Evolutionary conservation across 257 asterid genomes (phyloP), one percentile per base, ranked within the genome.

Genomic region (Solanum ossicruentum): DNA sequence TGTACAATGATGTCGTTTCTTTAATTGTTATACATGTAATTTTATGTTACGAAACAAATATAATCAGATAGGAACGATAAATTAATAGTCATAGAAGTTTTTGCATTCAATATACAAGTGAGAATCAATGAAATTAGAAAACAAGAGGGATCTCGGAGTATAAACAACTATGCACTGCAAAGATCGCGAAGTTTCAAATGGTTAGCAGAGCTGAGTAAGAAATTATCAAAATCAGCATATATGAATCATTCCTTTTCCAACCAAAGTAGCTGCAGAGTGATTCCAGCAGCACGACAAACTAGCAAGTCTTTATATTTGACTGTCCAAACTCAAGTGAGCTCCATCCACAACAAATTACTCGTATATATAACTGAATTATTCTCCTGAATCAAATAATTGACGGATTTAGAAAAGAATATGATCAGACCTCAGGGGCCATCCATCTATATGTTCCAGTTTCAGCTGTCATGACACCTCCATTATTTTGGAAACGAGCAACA

Each of bases 361-460:
- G n/a, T 56, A 54, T n/a, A 58, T 60, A 23, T 72, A 57, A 67
- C 47, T 66, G 52, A 32, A 43, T 18, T 9, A 84, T 71, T 36
- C n/a, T 17, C 43, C 81, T 85, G 41, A 78, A 84, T 84, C 58
- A 73, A 57, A 61, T 15, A 57, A 7, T 18, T 23, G 56, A 60
- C 47, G 23, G 20, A 56, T 23, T 69, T 78, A 75, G 80, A 36
- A 54, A 75, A 58, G 28, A 47, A 56, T 72, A 80, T 39, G 63
- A 28, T 13, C 87, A 28, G 21, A 89, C 90, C 91, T 89, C 91
- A 49, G 93, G 91, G 63, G 91, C 89, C 91, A 88, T 89, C 91
- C 92, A 90, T 87, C 87, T 84, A 71, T 87, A 90, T 12, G 89
- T 88, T 43, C 91, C 91, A 66, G 91, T 88, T 88, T 90, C 91